Conservation (phyloP, 768 basidiomycete genomes). For the Amanita exitialis region DNA sequence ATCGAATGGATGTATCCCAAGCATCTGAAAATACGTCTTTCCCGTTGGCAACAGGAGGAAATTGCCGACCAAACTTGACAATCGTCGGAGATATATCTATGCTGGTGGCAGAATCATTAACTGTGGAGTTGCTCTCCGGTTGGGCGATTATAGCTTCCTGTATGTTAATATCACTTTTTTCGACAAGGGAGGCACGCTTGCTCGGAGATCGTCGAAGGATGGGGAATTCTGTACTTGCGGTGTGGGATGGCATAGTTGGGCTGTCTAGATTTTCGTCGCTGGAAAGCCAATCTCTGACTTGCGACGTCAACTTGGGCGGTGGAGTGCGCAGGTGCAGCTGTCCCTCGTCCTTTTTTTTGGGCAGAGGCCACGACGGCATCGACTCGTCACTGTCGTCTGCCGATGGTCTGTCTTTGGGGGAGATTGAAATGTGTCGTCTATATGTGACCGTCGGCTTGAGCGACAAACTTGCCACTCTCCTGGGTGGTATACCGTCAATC, state of each 20-base stretch:
- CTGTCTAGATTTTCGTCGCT: constrained; percentile 33
- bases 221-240: constrained; percentile 24
- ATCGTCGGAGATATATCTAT: constrained; percentile 27
- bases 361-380: neutral
- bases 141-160: constrained; percentile 27
- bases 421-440: constrained; percentile 37
- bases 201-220: constrained; percentile 61
- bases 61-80: constrained; percentile 24
- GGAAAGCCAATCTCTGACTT: constrained; percentile 61
- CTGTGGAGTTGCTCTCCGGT: constrained; percentile 18
- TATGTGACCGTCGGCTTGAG: constrained; percentile 36
- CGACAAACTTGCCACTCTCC: constrained; percentile 5
- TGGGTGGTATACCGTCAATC: constrained; percentile 1
- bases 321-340: neutral
- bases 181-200: constrained; percentile 61
- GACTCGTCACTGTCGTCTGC: constrained; percentile 1
- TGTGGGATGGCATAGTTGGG: constrained; percentile 10
- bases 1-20: neutral
- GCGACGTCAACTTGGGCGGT: constrained; percentile 11
- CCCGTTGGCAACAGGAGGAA: constrained; percentile 22
- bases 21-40: constrained; percentile 6
- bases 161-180: constrained; percentile 31
- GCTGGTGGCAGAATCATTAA: constrained; percentile 10
- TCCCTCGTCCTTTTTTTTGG: neutral
- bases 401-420: constrained; percentile 27